Percentiles rank a stretch among this genome's conserved stretches.
Conservation (phyloP, 768 basidiomycete genomes). For the Mycena rosella region DNA sequence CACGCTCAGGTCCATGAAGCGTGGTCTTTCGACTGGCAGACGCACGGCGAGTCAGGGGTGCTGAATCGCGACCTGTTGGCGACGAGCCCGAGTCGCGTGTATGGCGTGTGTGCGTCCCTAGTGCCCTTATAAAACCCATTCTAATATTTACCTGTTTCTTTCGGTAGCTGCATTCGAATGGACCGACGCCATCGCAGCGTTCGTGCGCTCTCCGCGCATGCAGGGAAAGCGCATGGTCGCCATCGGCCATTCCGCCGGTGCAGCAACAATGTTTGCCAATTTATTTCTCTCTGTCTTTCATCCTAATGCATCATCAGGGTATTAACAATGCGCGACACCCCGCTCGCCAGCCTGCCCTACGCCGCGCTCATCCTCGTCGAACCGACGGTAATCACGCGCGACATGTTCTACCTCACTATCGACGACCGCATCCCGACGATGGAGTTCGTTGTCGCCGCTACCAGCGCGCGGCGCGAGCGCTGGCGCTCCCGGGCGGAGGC, state of each 20-base stretch:
- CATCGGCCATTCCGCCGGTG: slow-evolving; percentile 60
- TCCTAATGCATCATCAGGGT: slow-evolving; percentile 44
- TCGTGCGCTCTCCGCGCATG: slow-evolving; percentile 48
- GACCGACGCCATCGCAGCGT: slow-evolving; percentile 50
- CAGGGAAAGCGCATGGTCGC: slow-evolving; percentile 52
- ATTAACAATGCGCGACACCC: slow-evolving; percentile 52
- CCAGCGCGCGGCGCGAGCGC: slow-evolving; percentile 51
- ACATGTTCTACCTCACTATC: slow-evolving; percentile 51
- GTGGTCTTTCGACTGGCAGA: slow-evolving; percentile 66
- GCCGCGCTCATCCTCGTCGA: slow-evolving; percentile 59
- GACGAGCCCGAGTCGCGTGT: slow-evolving; percentile 49
- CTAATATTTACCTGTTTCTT: not conserved
- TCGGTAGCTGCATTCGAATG: slow-evolving; percentile 54
- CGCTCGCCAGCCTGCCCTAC: slow-evolving; percentile 45
- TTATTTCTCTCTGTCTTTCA: not conserved
- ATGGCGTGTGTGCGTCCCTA: slow-evolving; percentile 48
- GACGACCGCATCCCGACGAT: slow-evolving; percentile 55
- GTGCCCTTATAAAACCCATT: too few species aligned
- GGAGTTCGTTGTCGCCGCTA: slow-evolving; percentile 51
- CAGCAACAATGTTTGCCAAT: slow-evolving; percentile 52
- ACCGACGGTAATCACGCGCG: slow-evolving; percentile 55
- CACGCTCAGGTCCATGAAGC: slow-evolving; percentile 54
- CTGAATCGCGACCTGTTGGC: slow-evolving; percentile 53
- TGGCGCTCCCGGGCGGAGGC: slow-evolving; percentile 60
- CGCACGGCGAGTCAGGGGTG: slow-evolving; percentile 62